A percentile compares a stretch with the other conserved stretches of the same genome.
Evolutionary conservation across 2,329 filamentous ascomycete species (phyloP).

Genomic region (Trichoderma endophyticum): DNA sequence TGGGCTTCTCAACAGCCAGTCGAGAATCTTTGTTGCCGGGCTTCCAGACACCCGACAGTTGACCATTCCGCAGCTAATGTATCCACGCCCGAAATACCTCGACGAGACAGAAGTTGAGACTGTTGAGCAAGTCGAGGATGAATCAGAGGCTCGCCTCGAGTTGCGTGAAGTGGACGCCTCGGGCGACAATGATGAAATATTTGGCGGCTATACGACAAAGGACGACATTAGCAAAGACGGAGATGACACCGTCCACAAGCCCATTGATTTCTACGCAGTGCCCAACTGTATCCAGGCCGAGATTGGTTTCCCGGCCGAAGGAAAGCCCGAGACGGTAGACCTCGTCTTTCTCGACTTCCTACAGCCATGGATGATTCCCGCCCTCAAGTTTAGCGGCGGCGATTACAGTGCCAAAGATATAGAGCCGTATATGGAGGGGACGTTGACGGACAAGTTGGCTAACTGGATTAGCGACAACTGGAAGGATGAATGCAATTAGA

Average conservation of each 20-base stretch:
- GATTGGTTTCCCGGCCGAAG: constrained; percentile 57
- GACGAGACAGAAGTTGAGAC: constrained; percentile 11
- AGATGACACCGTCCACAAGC: constrained; percentile 81
- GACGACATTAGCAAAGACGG: constrained; percentile 82
- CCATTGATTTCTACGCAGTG: constrained; percentile 69
- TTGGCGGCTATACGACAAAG: constrained; percentile 77
- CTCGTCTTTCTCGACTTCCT: constrained; percentile 91
- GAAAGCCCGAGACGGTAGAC: constrained; percentile 71
- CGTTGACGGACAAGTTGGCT: constrained; percentile 54
- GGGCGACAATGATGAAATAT: constrained; percentile 42
- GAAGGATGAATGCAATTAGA: constrained; percentile 44
- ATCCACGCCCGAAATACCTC: constrained; percentile 16
- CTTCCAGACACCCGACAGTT: constrained; percentile 46
- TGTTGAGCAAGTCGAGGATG: constrained; percentile 13
- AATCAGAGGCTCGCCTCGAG: constrained; percentile 32
- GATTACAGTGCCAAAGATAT: constrained; percentile 50
- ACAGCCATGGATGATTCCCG: constrained; percentile 73
- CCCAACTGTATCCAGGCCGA: constrained; percentile 80
- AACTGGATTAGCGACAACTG: constrained; percentile 60
- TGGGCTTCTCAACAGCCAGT: constrained; percentile 54
- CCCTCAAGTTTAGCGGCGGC: constrained; percentile 60
- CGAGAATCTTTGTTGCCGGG: constrained; percentile 43
- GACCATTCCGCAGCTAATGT: constrained; percentile 47
- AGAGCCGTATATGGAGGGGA: constrained; percentile 49
- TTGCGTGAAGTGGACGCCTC: constrained; percentile 27